Base-by-base conservation (phyloP, 495 filamentous ascomycete species). In the Penicillium paxilli region DNA sequence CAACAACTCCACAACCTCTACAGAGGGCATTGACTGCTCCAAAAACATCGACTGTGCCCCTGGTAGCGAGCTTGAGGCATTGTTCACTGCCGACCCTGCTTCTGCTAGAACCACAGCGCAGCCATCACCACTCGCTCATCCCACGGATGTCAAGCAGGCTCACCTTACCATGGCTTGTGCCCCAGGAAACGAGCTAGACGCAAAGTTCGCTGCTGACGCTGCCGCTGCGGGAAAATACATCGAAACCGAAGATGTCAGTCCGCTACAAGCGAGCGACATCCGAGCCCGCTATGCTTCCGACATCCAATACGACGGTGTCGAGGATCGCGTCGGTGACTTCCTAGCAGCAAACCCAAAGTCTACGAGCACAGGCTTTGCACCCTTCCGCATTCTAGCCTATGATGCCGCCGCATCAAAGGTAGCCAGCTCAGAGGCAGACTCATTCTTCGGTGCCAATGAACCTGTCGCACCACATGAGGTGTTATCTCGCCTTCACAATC, bases 351-450 rank as follows among this genome's bases (percentile, higher is more conserved):
- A 21, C 23, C 30, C 57, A 2, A 41, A 42, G 12, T 33, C 22
- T 8, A 12, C 38, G 8, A 44, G 24, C 9, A 20, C 24, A 7
- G 14, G 14, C 10, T 73, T 78, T 17, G 76, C 76, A 1, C 42
- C 80, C 4, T 92, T 90, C 72, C 89, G 85, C 51, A 79, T 94
- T 30, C 74, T 94, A 10, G 88, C 83, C 12, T 91, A 87, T 61
- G 87, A 94, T 59, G 73, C 83, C 12, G 76, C 75, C n/a, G 85
- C 76, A 49, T 77, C 86, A 22, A 67, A 75, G 44, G 69, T 92
- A 24, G 79, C 76, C 12, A 75, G 75, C 14, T 83, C 86, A 7
- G 83, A 88, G 58, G 86, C 85, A 6, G 83, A 80, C 7, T 86
- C 85, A 0, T 75, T 79, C 47, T 77, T 83, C 14, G 63, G 69